Base-by-base conservation (phyloP, 768 basidiomycete species). In the Fomitopsis serialis region DNA sequence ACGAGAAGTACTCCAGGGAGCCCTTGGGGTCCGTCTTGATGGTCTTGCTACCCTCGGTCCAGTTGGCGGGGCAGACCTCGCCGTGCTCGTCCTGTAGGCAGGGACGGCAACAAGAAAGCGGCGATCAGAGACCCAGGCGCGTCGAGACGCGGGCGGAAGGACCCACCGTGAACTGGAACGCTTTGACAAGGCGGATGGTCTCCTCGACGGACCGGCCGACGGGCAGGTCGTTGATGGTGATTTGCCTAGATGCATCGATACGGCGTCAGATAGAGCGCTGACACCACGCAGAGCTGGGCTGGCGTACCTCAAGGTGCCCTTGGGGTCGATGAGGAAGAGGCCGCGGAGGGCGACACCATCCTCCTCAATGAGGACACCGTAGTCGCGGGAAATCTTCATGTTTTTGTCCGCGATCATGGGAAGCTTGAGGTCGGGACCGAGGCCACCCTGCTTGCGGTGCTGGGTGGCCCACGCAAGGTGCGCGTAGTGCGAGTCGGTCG, bases 121-220 rank as follows among this genome's bases (percentile, higher is more conserved):
- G 43, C 48, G 37, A 53, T 32, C n/a, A 32, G 45, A 43, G 3
- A 21, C 25, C 37, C 15, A 40, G 8, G 15, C 23, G 27, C 48
- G 12, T 3, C 51, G n/a, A 43, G 24, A n/a, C 17, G 7, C 50
- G 13, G 37, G n/a, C 13, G 48, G 45, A 45, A 27, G 2, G 13
- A 27, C 83, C 40, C 64, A 90, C 89, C 12, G 82, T 83, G 70
- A 88, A 92, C 65, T 95, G 92, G 87, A 96, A 94, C 21, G 94
- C 94, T 70, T 95, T 85, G 72, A 97, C 74, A 46, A 97, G 82
- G 54, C 94, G 87, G 50, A 94, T 61, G 1, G 93, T 94, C 74
- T 97, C 94, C 35, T 93, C 92, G 50, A 96, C 93, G 2, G 91
- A 93, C 50, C 94, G 89, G n/a, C 94, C 94, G 46, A 96, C 92